These are phyloP conservation scores for Eimeria necatrix DNA, from an alignment of 169 alveolate genomes.

Conservation along the genomic window DNA sequence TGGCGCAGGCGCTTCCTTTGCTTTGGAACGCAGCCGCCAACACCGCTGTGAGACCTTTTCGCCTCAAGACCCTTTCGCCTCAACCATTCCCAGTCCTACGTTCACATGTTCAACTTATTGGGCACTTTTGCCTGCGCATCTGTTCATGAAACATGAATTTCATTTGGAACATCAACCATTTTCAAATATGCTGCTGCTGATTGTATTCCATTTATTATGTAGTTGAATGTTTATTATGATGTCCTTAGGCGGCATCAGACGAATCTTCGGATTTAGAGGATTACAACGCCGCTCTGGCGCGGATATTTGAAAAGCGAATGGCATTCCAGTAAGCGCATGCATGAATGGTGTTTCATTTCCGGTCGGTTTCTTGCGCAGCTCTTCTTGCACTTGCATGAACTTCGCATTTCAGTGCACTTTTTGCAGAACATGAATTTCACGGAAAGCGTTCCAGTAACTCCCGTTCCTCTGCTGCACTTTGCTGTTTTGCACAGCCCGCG, in stretches of 20 bases:
- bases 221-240: not conserved
- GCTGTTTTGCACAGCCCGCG: not conserved
- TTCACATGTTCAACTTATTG: not conserved
- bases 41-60: not conserved
- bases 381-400: not conserved
- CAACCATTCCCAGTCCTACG: not conserved
- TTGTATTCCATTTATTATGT: not conserved
- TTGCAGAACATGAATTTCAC: too few relatives aligned
- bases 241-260: not conserved
- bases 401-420: too few relatives aligned
- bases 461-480: not conserved
- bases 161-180: too few relatives aligned
- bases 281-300: not conserved
- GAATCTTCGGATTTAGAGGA: constrained; percentile 21
- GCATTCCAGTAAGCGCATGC: not conserved
- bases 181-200: not conserved
- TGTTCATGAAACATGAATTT: too few relatives aligned
- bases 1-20: constrained; percentile 3
- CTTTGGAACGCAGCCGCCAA: constrained; percentile 31
- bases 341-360: not conserved
- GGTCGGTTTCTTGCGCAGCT: not conserved
- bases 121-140: not conserved
- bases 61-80: not conserved
- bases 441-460: not conserved
- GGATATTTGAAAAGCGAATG: constrained; percentile 8